Evolutionary conservation across 257 asterid genomes (phyloP).

Genomic region (Plantago major): DNA sequence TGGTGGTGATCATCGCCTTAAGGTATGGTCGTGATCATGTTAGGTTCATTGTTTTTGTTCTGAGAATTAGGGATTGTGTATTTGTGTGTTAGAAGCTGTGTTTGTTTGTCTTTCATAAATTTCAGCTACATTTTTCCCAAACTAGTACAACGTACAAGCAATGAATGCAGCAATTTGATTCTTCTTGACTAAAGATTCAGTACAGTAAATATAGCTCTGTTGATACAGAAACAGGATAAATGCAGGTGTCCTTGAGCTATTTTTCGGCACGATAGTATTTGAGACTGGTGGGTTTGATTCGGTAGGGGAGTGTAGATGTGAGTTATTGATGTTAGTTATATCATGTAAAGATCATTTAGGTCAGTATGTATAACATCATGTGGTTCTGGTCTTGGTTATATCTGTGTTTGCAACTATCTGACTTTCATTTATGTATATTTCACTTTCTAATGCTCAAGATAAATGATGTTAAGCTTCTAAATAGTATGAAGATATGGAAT

Average conservation of each 20-base stretch:
- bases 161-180: background rate
- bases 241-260: background rate
- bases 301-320: background rate
- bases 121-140: no score
- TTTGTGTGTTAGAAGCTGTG: background rate
- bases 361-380: background rate
- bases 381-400: background rate
- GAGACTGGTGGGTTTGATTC: background rate
- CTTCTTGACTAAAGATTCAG: background rate
- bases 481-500: constrained; percentile 2
- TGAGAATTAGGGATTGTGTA: constrained; percentile 1
- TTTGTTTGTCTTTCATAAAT: background rate
- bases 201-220: background rate
- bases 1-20: constrained; percentile 92
- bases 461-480: background rate
- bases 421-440: background rate
- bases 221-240: background rate
- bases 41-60: background rate
- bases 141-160: no score
- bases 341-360: background rate
- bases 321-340: background rate
- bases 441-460: no score
- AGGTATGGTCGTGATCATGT: constrained; percentile 28
- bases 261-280: no score
- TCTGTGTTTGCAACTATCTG: background rate